Evolutionary conservation across 805 yeast species (phyloP).

Genomic region (Barnettozyma vustinii): DNA sequence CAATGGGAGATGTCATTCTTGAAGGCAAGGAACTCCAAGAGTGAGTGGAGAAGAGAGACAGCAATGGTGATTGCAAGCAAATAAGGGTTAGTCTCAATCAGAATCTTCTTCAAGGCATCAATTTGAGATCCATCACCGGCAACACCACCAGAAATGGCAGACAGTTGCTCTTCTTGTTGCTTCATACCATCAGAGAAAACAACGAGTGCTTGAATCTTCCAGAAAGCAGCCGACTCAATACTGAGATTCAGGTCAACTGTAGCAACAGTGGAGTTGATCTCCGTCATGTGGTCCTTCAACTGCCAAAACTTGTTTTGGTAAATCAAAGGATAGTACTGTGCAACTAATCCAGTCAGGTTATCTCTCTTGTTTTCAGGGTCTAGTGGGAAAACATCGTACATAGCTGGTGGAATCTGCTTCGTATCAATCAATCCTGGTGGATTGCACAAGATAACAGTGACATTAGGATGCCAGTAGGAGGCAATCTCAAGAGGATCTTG

Average conservation of each 20-base stretch:
- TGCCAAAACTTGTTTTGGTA: constrained; percentile 38
- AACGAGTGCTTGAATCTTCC: constrained; percentile 29
- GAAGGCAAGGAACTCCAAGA: constrained; percentile 37
- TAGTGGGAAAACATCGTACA: constrained; percentile 20
- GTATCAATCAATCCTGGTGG: constrained; percentile 19
- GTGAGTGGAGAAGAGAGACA: constrained; percentile 32
- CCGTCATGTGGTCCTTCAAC: constrained; percentile 29
- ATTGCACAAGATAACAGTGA: constrained; percentile 26
- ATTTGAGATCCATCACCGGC: constrained; percentile 28
- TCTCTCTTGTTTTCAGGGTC: constrained; percentile 28
- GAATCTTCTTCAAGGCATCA: constrained; percentile 31
- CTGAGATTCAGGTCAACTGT: constrained; percentile 26
- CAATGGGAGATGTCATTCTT: constrained; percentile 38
- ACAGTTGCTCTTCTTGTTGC: constrained; percentile 22
- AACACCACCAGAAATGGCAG: constrained; percentile 19
- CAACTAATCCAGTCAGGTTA: constrained; percentile 25
- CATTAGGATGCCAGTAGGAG: constrained; percentile 35
- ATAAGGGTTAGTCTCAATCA: constrained; percentile 34
- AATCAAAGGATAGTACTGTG: constrained; percentile 33
- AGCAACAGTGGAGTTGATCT: constrained; percentile 24
- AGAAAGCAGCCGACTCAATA: constrained; percentile 24
- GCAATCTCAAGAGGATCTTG: constrained; percentile 13
- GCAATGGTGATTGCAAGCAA: constrained; percentile 28
- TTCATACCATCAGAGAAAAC: constrained; percentile 27
- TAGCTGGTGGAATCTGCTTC: constrained; percentile 20